Conservation (phyloP, 108 stramenopile species). For the Skeletonema potamos region DNA sequence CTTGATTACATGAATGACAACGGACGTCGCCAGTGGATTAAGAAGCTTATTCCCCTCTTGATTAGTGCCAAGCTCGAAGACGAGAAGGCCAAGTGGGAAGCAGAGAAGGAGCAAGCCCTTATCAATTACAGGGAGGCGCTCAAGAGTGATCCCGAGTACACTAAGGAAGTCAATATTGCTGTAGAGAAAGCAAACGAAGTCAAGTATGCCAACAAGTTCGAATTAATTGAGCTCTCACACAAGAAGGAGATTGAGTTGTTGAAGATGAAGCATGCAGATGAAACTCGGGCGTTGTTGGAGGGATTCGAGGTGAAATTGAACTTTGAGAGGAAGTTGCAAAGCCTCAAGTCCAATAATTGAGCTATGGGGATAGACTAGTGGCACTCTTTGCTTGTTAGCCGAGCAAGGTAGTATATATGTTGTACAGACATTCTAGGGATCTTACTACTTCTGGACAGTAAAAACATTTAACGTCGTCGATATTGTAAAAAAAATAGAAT, state of each 20-base stretch:
- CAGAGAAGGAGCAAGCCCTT: conserved; percentile 2
- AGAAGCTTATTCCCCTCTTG: conserved; percentile 14
- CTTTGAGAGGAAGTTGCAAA: conserved; percentile 43
- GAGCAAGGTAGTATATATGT: background rate
- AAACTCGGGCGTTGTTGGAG: conserved; percentile 37
- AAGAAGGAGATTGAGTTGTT: conserved; percentile 31
- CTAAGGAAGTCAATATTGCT: conserved; percentile 6
- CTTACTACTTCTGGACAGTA: no score
- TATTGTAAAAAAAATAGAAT: conserved; percentile 2
- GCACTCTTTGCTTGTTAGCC: background rate
- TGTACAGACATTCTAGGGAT: background rate
- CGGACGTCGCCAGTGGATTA: conserved; percentile 13
- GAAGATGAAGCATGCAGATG: conserved; percentile 37
- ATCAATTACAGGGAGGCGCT: conserved; percentile 19
- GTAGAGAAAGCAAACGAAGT: conserved; percentile 17
- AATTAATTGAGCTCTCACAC: conserved; percentile 20
- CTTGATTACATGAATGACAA: conserved; percentile 38
- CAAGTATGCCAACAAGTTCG: conserved; percentile 12
- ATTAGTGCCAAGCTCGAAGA: conserved; percentile 37
- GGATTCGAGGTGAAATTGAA: conserved; percentile 45
- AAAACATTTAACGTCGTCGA: no score
- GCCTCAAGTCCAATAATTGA: conserved; percentile 8
- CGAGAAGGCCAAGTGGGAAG: conserved; percentile 30
- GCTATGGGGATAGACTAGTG: background rate
- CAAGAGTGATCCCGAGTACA: conserved; percentile 19